phyloP scores from a whole-genome alignment of 768 basidiomycete genomes.

The Tylopilus rubrobrunneus region DNA sequence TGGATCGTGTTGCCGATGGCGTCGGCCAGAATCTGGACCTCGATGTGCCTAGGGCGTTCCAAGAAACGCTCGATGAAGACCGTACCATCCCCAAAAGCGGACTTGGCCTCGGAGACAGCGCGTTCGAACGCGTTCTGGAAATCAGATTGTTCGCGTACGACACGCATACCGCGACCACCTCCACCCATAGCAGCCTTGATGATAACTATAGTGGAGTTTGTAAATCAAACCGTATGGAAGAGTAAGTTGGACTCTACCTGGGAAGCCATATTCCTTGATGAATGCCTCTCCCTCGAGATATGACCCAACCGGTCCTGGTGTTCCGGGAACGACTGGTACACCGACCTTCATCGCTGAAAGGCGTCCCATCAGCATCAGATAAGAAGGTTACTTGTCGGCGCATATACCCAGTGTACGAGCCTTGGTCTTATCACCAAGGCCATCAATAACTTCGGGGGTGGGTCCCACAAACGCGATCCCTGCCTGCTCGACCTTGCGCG shows the following conservation, averaged over 20 bases:
- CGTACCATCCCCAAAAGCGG: constrained; percentile 97
- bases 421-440: constrained; percentile 98
- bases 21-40: constrained; percentile 94
- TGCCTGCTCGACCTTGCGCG: constrained; percentile 96
- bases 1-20: constrained; percentile 91
- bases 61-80: constrained; percentile 99
- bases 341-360: constrained; percentile 76
- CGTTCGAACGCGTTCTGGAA: constrained; percentile 88
- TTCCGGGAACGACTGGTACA: constrained; percentile 97
- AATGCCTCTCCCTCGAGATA: constrained; percentile 83
- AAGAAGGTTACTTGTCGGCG: neutral
- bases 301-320: constrained; percentile 83
- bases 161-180: constrained; percentile 98
- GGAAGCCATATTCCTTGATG: constrained; percentile 95
- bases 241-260: constrained; percentile 45
- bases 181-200: constrained; percentile 99
- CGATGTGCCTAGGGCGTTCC: constrained; percentile 95
- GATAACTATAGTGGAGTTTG: constrained; percentile 57
- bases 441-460: constrained; percentile 93
- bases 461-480: constrained; percentile 97
- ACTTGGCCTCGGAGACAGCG: constrained; percentile 91
- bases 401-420: constrained; percentile 77
- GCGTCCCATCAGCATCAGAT: constrained; percentile 1
- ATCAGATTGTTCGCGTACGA: constrained; percentile 89
- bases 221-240: neutral